phyloP scores from a whole-genome alignment of 73 alveolate species.

The Paramecium sexaurelia region DNA sequence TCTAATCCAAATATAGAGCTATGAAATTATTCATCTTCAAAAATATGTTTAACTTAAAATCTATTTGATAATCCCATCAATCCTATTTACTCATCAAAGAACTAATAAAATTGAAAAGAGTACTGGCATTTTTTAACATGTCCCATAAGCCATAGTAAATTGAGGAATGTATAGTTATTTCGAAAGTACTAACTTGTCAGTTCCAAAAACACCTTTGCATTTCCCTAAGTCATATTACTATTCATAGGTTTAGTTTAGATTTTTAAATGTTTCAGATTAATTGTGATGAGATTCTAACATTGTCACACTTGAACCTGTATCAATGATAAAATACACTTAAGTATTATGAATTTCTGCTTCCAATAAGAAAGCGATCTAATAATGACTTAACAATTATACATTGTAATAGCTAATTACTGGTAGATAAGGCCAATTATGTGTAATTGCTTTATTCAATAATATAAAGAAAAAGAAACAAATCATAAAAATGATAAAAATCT shows the following conservation, averaged over 20 bases:
- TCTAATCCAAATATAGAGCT: constrained; percentile 19
- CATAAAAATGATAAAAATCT: constrained; percentile 4
- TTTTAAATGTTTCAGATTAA: neutral
- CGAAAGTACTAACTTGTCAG: neutral
- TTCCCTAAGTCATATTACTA: neutral
- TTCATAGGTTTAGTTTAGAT: neutral
- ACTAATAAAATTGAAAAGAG: neutral
- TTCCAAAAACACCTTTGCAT: neutral
- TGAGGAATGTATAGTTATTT: neutral
- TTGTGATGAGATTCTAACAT: neutral
- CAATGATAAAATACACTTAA: constrained; percentile 3
- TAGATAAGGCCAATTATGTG: neutral
- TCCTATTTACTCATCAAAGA: neutral
- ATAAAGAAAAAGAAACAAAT: neutral
- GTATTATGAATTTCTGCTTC: constrained; percentile 2
- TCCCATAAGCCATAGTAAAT: neutral
- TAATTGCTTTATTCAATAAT: neutral
- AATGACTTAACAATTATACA: neutral
- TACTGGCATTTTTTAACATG: neutral
- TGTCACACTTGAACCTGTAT: constrained; percentile 39
- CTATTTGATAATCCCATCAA: constrained; percentile 49
- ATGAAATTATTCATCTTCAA: neutral
- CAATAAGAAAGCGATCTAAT: neutral
- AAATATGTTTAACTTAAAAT: constrained; percentile 3
- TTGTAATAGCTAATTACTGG: constrained; percentile 15